Conservation (phyloP, 495 filamentous ascomycete genomes). For the Tirmania nivea region DNA sequence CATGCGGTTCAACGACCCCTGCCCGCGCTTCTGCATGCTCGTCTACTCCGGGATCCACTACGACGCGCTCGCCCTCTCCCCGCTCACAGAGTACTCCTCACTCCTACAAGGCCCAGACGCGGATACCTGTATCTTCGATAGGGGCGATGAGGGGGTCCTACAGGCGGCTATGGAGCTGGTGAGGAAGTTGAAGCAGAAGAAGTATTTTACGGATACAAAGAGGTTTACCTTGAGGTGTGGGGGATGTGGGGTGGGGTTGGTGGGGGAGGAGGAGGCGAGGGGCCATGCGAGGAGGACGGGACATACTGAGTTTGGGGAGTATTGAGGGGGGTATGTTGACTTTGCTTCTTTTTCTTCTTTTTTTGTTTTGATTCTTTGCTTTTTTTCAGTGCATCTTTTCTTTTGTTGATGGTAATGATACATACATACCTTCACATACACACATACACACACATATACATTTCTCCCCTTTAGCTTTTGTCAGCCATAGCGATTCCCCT, state of each 20-base stretch:
- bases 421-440: too few species aligned
- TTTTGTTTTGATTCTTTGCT: too few species aligned
- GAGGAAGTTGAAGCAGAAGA: slow-evolving; percentile 38
- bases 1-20: slow-evolving; percentile 64
- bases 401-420: too few species aligned
- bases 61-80: slow-evolving; percentile 63
- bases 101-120: slow-evolving; percentile 32
- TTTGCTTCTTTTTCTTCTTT: too few species aligned
- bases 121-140: slow-evolving; percentile 60
- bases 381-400: too few species aligned
- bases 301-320: slow-evolving; percentile 54
- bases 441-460: too few species aligned
- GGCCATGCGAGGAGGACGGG: slow-evolving; percentile 45
- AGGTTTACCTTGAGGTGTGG: slow-evolving; percentile 69
- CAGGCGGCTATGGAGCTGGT: slow-evolving; percentile 51
- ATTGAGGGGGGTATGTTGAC: slow-evolving; percentile 2
- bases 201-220: slow-evolving; percentile 83
- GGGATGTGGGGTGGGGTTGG: slow-evolving; percentile 44
- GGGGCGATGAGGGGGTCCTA: slow-evolving; percentile 44
- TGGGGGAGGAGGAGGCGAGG: slow-evolving; percentile 49
- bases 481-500: too few species aligned
- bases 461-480: too few species aligned
- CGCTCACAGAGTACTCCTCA: slow-evolving; percentile 29
- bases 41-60: slow-evolving; percentile 94
- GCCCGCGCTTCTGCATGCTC: slow-evolving; percentile 26